Evolutionary conservation across 2,329 filamentous ascomycete species (phyloP).

Genomic region (Graphilbum sp.): DNA sequence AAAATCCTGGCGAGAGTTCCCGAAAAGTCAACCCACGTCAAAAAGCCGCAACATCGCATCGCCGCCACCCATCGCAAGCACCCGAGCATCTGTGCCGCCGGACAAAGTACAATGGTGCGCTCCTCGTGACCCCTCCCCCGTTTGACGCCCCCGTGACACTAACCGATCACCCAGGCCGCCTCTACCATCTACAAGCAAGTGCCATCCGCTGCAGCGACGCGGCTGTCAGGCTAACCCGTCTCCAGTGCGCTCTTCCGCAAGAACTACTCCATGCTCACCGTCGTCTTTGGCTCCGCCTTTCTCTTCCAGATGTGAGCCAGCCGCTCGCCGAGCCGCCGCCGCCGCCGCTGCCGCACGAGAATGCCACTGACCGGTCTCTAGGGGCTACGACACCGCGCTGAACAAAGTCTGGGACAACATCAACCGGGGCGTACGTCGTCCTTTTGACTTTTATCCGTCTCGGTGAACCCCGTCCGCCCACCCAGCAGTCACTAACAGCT

Average conservation of each 20-base stretch:
- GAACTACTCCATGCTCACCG: constrained; percentile 76
- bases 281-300: constrained; percentile 78
- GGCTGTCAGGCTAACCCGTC: constrained; percentile 3
- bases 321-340: background rate
- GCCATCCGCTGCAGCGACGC: constrained; percentile 2
- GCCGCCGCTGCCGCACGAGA: constrained; percentile 2
- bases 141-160: too few relatives aligned
- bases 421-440: constrained; percentile 71
- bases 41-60: constrained; percentile 7
- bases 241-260: constrained; percentile 65
- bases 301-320: constrained; percentile 75
- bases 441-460: background rate
- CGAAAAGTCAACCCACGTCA: constrained; percentile 10
- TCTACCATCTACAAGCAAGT: constrained; percentile 11
- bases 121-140: constrained; percentile 6
- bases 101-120: too few relatives aligned
- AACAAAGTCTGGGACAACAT: constrained; percentile 79
- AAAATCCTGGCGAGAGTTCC: constrained; percentile 11
- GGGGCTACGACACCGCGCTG: constrained; percentile 66
- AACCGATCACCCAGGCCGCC: too few relatives aligned
- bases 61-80: constrained; percentile 5
- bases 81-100: too few relatives aligned
- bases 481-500: background rate
- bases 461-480: background rate
- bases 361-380: constrained; percentile 20